Percentiles rank a stretch among this genome's conserved stretches.
These are phyloP conservation scores for Chaetoceros tenuissimus DNA, from an alignment of 108 stramenopile species.

Conservation along the genomic window DNA sequence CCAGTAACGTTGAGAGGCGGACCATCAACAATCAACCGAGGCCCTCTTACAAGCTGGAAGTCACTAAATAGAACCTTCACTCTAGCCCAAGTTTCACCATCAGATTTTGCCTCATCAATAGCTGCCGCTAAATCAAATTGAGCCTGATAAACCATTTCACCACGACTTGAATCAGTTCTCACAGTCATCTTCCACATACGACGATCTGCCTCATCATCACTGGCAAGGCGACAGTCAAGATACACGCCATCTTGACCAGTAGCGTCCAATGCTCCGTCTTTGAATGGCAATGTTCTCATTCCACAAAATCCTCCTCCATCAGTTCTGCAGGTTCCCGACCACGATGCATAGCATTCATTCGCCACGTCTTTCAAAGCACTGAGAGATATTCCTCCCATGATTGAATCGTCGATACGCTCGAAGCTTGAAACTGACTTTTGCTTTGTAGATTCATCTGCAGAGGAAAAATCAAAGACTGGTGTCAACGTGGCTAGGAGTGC, in stretches of 20 bases:
- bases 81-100: constrained; percentile 25
- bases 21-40: constrained; percentile 47
- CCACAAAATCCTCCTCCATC: constrained; percentile 82
- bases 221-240: constrained; percentile 42
- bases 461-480: constrained; percentile 12
- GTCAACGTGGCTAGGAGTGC: not conserved
- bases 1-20: constrained; percentile 41
- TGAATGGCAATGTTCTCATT: constrained; percentile 57
- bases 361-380: constrained; percentile 29
- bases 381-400: constrained; percentile 72
- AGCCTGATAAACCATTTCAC: constrained; percentile 69
- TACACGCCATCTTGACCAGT: constrained; percentile 44
- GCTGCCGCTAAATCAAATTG: constrained; percentile 34
- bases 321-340: constrained; percentile 61
- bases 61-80: constrained; percentile 48
- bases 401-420: constrained; percentile 75
- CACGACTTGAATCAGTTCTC: constrained; percentile 35
- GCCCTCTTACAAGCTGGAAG: constrained; percentile 64
- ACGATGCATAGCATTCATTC: constrained; percentile 38
- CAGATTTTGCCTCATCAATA: constrained; percentile 9
- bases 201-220: constrained; percentile 59
- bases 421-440: constrained; percentile 40
- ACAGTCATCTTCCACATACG: constrained; percentile 73
- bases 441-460: constrained; percentile 1
- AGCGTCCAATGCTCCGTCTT: constrained; percentile 36